These are phyloP conservation scores for Elsinoe arachidis DNA, from an alignment of 2,329 filamentous ascomycete genomes.

Conservation along the genomic window DNA sequence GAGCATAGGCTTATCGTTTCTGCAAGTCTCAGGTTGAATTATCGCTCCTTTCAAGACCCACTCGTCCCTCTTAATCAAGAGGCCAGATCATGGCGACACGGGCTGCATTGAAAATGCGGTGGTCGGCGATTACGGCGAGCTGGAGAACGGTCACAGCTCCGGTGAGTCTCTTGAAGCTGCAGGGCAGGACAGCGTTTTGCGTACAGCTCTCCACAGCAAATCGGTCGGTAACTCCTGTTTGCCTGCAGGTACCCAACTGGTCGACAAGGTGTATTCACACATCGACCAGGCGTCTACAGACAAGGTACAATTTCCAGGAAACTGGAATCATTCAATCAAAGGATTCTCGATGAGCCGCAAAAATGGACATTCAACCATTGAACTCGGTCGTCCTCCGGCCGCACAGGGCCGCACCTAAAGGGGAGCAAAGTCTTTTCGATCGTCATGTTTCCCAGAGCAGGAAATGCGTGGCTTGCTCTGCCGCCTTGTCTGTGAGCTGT, in stretches of 20 bases:
- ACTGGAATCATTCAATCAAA: background rate
- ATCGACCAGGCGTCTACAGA: background rate
- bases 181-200: background rate
- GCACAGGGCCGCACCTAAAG: background rate
- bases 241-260: background rate
- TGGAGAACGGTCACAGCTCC: background rate
- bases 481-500: background rate
- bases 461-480: constrained; percentile 7
- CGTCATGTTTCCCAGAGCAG: constrained; percentile 9
- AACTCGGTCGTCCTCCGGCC: constrained; percentile 4
- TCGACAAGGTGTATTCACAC: background rate
- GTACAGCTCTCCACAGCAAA: background rate
- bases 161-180: background rate
- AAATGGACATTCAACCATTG: background rate
- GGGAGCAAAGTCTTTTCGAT: background rate
- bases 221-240: background rate
- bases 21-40: background rate
- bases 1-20: constrained; percentile 6
- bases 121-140: background rate
- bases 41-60: constrained; percentile 10
- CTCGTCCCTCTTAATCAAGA: background rate
- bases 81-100: constrained; percentile 1
- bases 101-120: background rate
- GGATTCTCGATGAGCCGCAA: background rate
- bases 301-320: background rate